Conservation (phyloP, 495 filamentous ascomycete genomes). For the Aspergillus affinis region DNA sequence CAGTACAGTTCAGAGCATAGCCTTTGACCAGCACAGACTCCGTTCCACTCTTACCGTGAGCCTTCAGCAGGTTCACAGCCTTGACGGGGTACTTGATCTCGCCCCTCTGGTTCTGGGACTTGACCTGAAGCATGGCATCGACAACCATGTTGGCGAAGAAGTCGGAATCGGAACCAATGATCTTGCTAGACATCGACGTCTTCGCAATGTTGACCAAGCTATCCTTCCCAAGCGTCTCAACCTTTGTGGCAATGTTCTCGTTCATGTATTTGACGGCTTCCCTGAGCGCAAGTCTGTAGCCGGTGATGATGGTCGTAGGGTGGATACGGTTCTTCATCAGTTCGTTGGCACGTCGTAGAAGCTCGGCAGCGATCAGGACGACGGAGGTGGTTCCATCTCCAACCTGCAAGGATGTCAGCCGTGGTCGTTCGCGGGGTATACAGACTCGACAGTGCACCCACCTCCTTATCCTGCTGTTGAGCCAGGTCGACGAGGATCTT, state of each 20-base stretch:
- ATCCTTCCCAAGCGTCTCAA: conserved; percentile 85
- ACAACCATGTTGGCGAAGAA: conserved; percentile 98
- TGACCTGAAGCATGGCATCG: conserved; percentile 94
- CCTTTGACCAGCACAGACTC: conserved; percentile 94
- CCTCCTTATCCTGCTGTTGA: conserved; percentile 98
- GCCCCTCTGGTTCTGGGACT: conserved; percentile 82
- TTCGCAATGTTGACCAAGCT: conserved; percentile 93
- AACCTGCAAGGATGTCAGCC: conserved; percentile 50
- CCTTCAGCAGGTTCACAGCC: conserved; percentile 97
- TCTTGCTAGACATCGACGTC: conserved; percentile 99
- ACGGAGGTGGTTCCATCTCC: conserved; percentile 98
- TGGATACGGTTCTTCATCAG: conserved; percentile 99
- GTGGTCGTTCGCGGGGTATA: background rate
- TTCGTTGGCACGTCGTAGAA: conserved; percentile 92
- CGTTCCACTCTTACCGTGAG: conserved; percentile 86
- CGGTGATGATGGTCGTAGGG: conserved; percentile 98
- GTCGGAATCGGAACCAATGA: conserved; percentile 92
- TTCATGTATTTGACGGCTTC: conserved; percentile 99
- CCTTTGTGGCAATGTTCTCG: conserved; percentile 93
- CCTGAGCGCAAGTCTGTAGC: conserved; percentile 90
- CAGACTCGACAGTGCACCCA: conserved; percentile 23
- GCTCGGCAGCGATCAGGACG: conserved; percentile 94
- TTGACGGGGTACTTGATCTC: conserved; percentile 98
- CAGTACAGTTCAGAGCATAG: conserved; percentile 98
- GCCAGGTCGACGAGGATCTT: conserved; percentile 98